phyloP scores from a whole-genome alignment of 805 yeast genomes.

The Priceomyces melissophilus region DNA sequence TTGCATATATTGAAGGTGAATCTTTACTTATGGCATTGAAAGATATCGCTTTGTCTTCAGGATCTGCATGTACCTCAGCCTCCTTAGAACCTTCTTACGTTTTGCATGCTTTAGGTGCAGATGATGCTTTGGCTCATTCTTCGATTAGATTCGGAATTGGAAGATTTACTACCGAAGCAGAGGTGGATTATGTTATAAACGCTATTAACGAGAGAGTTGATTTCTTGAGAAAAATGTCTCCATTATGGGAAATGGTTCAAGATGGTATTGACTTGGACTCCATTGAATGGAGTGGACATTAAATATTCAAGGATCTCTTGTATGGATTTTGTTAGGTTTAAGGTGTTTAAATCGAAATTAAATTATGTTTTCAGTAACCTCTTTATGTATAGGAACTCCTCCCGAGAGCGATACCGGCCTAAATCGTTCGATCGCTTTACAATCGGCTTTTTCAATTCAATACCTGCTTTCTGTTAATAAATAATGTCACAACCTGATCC shows the following conservation, averaged over 20 bases:
- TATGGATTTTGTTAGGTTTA: too few relatives aligned
- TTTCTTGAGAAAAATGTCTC: constrained; percentile 87
- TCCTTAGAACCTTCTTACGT: constrained; percentile 97
- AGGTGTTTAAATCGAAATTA: not conserved
- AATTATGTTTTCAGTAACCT: not conserved
- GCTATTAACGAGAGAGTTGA: constrained; percentile 88
- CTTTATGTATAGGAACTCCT: not conserved
- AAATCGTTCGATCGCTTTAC: not conserved
- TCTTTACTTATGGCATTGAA: constrained; percentile 95
- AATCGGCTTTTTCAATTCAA: not conserved
- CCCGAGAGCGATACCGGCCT: too few relatives aligned
- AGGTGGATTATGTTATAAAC: constrained; percentile 86
- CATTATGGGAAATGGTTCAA: constrained; percentile 99
- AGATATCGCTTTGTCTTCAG: constrained; percentile 93
- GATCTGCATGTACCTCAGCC: constrained; percentile 98
- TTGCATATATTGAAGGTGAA: constrained; percentile 98
- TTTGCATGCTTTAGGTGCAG: constrained; percentile 94
- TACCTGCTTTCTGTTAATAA: not conserved
- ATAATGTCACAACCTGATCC: constrained; percentile 18
- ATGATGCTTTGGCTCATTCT: constrained; percentile 98
- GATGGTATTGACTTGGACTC: constrained; percentile 93
- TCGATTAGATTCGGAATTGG: constrained; percentile 97
- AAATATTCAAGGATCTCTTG: constrained; percentile 9
- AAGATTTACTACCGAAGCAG: constrained; percentile 94
- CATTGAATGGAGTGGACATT: constrained; percentile 98